Evolutionary conservation across 768 basidiomycete species (phyloP).

Genomic region (Russula ochroleuca): DNA sequence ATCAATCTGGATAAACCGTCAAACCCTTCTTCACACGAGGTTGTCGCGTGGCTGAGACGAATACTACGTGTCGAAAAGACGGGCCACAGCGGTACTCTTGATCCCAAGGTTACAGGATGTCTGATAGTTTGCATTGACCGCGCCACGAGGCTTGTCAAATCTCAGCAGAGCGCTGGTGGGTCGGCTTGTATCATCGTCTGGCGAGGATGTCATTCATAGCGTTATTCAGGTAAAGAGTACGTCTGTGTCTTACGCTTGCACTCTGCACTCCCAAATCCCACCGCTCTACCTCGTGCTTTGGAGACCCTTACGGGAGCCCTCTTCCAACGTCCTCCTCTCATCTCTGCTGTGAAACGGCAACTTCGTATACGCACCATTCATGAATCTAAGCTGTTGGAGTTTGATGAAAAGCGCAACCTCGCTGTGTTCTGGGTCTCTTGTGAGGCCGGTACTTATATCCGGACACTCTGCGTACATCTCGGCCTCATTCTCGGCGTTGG

Average conservation of each 20-base stretch:
- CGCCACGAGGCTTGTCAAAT: constrained; percentile 95
- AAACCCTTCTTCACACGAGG: constrained; percentile 98
- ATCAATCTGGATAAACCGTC: constrained; percentile 99
- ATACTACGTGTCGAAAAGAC: constrained; percentile 97
- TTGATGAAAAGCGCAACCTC: constrained; percentile 94
- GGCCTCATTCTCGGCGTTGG: constrained; percentile 93
- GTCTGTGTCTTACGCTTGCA: constrained; percentile 95
- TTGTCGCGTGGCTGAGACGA: constrained; percentile 97
- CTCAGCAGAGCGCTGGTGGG: constrained; percentile 94
- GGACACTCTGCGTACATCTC: constrained; percentile 96
- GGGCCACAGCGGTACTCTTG: constrained; percentile 96
- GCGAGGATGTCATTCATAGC: not conserved
- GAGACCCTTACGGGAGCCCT: constrained; percentile 97
- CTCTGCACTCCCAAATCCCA: constrained; percentile 71
- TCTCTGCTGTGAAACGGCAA: constrained; percentile 98
- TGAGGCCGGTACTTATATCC: constrained; percentile 95
- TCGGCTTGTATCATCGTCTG: constrained; percentile 12
- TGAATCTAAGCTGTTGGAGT: constrained; percentile 92
- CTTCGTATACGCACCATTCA: constrained; percentile 96
- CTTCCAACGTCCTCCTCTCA: constrained; percentile 97
- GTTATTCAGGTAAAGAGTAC: constrained; percentile 83
- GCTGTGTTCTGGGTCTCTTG: constrained; percentile 99
- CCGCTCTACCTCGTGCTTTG: constrained; percentile 85
- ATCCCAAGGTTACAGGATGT: constrained; percentile 99
- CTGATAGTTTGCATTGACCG: constrained; percentile 99